Base-by-base conservation (phyloP, 768 basidiomycete species). In the Punctularia strigosozonata region DNA sequence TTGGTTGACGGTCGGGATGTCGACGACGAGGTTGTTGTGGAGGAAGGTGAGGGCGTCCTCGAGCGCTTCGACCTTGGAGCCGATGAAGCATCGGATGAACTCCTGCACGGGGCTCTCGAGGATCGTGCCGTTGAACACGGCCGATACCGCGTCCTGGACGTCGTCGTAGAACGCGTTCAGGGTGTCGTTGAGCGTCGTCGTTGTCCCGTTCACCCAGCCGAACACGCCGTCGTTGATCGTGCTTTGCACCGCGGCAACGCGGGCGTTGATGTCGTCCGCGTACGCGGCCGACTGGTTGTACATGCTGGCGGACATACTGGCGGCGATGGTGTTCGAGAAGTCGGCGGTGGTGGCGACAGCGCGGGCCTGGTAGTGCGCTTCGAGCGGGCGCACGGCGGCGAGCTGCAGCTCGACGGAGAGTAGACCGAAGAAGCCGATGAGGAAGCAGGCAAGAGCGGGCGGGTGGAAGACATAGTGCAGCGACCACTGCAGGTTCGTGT, bases 131-230 rank as follows among this genome's bases (percentile, higher is more conserved):
- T 85, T 81, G 57, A 98, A 92, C 6, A 90, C 71, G 1, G 68
- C 66, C 39, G 67, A 62, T n/a, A 98, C 87, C 5, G 74, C 68
- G 31, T 71, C 65, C 58, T 94, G 85, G 23, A 99, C 61, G 36
- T 89, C 90, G 40, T 65, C 65, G 61, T 98, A 98, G 58, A 99
- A 94, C 33, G 66, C 68, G 54, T 74, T 80, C 50, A 99, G 63
- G 3, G 94, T 95, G 48, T 66, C 63, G 57, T 99, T 99, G 38
- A 99, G 70, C 5, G 80, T 77, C 3, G 75, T 77, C 1, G 90
- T 94, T 6, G 94, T 94, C 14, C 66, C 71, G 50, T 97, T 90
- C 36, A 98, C 80, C 92, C 92, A 98, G 7, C 91, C 90, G 45
- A 98, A 94, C 33, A 98, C 60, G 19, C 83, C 84, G 28, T 87